phyloP scores from a whole-genome alignment of 106 monocot species.

The Allium sativum region DNA sequence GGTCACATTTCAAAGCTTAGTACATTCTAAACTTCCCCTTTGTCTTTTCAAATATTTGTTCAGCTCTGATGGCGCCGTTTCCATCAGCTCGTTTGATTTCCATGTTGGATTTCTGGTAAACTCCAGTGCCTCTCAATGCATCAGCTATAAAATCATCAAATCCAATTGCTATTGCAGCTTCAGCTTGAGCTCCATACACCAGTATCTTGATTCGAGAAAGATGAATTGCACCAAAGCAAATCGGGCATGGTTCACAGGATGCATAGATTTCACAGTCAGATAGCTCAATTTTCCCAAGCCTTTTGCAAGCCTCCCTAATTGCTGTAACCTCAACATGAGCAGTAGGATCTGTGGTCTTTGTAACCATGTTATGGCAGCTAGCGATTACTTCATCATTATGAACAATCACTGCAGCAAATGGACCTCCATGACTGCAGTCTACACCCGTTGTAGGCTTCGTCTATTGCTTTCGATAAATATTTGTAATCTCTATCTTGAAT shows the following conservation, averaged over 20 bases:
- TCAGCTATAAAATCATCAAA: conserved; percentile 80
- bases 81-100: conserved; percentile 67
- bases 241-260: conserved; percentile 87
- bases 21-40: conserved; percentile 72
- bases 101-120: conserved; percentile 57
- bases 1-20: too few relatives aligned
- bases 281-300: conserved; percentile 71
- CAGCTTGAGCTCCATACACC: conserved; percentile 75
- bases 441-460: conserved; percentile 85
- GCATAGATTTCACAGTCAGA: conserved; percentile 88
- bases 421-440: conserved; percentile 85
- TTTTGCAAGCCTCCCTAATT: conserved; percentile 91
- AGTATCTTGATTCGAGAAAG: conserved; percentile 75
- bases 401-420: conserved; percentile 93
- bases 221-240: conserved; percentile 93
- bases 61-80: conserved; percentile 60
- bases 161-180: conserved; percentile 74
- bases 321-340: conserved; percentile 96
- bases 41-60: conserved; percentile 72
- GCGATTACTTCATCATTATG: conserved; percentile 70
- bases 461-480: conserved; percentile 77
- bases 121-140: conserved; percentile 51
- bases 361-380: conserved; percentile 94
- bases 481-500: conserved; percentile 72
- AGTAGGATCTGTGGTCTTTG: conserved; percentile 76